These are phyloP conservation scores for Dovyalis caffra DNA, from an alignment of 345 rosid genomes.

Conservation along the genomic window DNA sequence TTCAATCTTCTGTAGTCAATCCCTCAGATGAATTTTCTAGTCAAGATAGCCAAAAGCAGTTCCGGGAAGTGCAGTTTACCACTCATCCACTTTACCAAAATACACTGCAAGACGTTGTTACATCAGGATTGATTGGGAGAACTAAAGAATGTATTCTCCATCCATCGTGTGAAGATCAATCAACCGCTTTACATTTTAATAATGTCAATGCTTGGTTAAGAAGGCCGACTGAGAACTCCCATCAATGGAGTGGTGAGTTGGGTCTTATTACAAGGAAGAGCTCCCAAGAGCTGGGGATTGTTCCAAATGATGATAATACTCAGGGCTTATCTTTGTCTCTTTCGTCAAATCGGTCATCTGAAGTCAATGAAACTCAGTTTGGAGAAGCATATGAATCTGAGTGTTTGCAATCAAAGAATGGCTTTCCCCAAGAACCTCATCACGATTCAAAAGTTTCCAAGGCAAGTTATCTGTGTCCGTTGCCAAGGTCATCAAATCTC, in stretches of 20 bases:
- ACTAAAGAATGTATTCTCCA: constrained; percentile 26
- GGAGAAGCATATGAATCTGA: constrained; percentile 23
- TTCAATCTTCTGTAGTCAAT: constrained; percentile 18
- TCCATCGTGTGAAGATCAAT: constrained; percentile 30
- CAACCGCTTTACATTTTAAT: constrained; percentile 8
- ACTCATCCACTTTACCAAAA: constrained; percentile 23
- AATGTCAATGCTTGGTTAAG: constrained; percentile 19
- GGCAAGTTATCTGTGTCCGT: constrained; percentile 8
- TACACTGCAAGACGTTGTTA: constrained; percentile 33
- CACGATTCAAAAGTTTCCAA: constrained; percentile 19
- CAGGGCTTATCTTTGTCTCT: constrained; percentile 52
- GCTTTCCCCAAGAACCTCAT: constrained; percentile 10
- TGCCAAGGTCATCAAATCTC: constrained; percentile 28
- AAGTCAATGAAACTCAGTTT: constrained; percentile 15
- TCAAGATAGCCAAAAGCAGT: constrained; percentile 25
- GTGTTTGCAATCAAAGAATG: constrained; percentile 9
- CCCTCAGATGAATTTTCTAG: constrained; percentile 26
- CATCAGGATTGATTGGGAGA: constrained; percentile 27
- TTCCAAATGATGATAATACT: constrained; percentile 14
- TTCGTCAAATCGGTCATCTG: constrained; percentile 37
- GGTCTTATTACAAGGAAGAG: constrained; percentile 22
- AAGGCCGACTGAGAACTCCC: constrained; percentile 16
- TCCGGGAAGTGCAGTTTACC: constrained; percentile 22
- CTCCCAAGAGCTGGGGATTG: constrained; percentile 14
- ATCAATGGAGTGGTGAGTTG: constrained; percentile 26